Evolutionary conservation across 1,284 basidiomycete species (phyloP).

Genomic region (Trametes hirsuta): DNA sequence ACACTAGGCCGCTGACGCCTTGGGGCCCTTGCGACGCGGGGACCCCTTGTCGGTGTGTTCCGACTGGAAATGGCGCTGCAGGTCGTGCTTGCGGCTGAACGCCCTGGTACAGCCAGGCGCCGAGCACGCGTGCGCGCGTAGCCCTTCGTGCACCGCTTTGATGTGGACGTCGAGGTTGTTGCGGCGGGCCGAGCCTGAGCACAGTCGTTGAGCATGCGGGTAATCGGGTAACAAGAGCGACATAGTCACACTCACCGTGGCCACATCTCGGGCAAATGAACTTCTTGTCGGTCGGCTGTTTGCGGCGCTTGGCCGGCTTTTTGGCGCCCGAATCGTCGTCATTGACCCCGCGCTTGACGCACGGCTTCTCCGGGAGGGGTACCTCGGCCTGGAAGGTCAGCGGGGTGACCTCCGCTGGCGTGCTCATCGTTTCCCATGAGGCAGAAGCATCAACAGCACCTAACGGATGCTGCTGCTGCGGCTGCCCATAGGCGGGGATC

Average conservation of each 20-base stretch:
- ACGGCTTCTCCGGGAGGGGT: not conserved
- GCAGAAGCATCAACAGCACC: constrained; percentile 9
- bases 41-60: constrained; percentile 12
- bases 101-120: not conserved
- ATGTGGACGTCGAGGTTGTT: constrained; percentile 1
- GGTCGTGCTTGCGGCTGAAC: constrained; percentile 15
- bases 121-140: not conserved
- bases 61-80: constrained; percentile 2
- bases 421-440: not conserved
- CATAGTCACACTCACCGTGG: not conserved
- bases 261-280: not conserved
- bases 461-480: constrained; percentile 7
- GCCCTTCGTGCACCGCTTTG: not conserved
- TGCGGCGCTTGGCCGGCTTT: constrained; percentile 4
- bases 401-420: not conserved
- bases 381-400: not conserved
- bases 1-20: not conserved
- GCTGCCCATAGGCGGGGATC: not conserved
- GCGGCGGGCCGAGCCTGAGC: constrained; percentile 1
- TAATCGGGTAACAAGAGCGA: not conserved
- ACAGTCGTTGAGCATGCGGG: not conserved
- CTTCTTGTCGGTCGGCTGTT: not conserved
- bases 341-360: not conserved
- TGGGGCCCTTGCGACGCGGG: constrained; percentile 6
- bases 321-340: not conserved